phyloP scores from a whole-genome alignment of 129 eudicot species.

The Artemisia tridentata region DNA sequence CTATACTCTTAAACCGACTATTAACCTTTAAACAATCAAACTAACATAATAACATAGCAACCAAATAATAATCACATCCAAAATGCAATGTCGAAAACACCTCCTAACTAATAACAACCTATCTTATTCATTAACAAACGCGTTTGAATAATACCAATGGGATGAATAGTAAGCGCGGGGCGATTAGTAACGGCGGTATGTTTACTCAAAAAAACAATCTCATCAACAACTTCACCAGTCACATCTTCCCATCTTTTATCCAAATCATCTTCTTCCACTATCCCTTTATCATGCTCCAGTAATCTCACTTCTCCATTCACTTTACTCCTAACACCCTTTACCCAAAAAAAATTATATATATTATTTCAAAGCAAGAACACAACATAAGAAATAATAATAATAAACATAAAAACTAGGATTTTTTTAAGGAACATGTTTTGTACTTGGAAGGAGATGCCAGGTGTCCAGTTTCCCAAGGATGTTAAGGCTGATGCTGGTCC shows the following conservation, averaged over 20 bases:
- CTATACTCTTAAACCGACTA: no score
- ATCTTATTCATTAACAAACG: background rate
- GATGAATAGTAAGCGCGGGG: slow-evolving; percentile 86
- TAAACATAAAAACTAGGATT: no score
- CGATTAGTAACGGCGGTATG: slow-evolving; percentile 84
- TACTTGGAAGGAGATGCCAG: slow-evolving; percentile 65
- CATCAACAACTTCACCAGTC: slow-evolving; percentile 59
- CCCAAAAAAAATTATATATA: background rate
- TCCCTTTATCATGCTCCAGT: slow-evolving; percentile 72
- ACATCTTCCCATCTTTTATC: slow-evolving; percentile 77
- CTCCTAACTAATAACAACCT: background rate
- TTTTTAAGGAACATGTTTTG: no score
- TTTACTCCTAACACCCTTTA: slow-evolving; percentile 64
- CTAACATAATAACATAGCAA: no score
- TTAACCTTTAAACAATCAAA: no score
- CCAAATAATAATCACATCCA: background rate
- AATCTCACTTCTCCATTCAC: slow-evolving; percentile 61
- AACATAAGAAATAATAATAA: no score
- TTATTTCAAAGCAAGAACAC: no score
- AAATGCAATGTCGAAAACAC: background rate
- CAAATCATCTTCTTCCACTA: slow-evolving; percentile 79
- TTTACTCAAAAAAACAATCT: slow-evolving; percentile 74
- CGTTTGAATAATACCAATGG: slow-evolving; percentile 50
- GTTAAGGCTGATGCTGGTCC: slow-evolving; percentile 72
- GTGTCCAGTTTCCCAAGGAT: slow-evolving; percentile 70